Percentiles rank a stretch among this genome's conserved stretches.
phyloP scores from a whole-genome alignment of 371 early-diverging fungal species.

The Mortierella sp. region DNA sequence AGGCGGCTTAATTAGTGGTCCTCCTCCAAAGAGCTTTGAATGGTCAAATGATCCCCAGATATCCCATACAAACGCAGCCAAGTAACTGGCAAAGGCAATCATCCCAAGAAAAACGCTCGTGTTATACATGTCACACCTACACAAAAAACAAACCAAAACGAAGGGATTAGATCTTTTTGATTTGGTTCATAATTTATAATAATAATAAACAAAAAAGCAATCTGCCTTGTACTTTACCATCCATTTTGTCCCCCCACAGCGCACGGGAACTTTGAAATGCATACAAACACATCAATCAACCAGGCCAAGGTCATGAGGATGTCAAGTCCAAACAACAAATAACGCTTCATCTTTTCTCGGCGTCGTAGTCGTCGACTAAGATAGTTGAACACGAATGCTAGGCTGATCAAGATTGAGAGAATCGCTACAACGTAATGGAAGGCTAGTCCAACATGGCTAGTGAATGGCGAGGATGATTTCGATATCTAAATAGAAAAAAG shows the following conservation, averaged over 20 bases:
- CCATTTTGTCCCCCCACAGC: conserved; percentile 60
- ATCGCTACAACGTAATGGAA: conserved; percentile 61
- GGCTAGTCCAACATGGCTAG: conserved; percentile 31
- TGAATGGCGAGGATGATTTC: conserved; percentile 34
- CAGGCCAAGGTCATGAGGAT: conserved; percentile 63
- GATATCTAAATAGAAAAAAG: conserved; percentile 31
- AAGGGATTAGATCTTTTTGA: no score
- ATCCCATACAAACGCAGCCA: conserved; percentile 65
- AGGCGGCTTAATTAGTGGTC: conserved; percentile 37
- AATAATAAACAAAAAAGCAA: background rate
- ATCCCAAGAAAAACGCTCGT: conserved; percentile 68
- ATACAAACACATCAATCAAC: conserved; percentile 70
- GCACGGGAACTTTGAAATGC: conserved; percentile 65
- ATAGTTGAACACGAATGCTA: conserved; percentile 61
- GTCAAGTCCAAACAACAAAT: conserved; percentile 63
- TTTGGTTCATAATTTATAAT: no score
- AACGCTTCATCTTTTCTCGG: conserved; percentile 62
- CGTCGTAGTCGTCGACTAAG: conserved; percentile 62
- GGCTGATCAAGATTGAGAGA: conserved; percentile 63
- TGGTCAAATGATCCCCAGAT: conserved; percentile 60
- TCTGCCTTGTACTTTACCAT: conserved; percentile 28
- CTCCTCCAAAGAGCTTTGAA: conserved; percentile 19
- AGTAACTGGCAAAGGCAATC: conserved; percentile 61
- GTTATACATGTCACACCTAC: conserved; percentile 72
- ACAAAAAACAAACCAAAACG: background rate